Base-by-base conservation (phyloP, 768 basidiomycete species). In the Mycena capillaripes region DNA sequence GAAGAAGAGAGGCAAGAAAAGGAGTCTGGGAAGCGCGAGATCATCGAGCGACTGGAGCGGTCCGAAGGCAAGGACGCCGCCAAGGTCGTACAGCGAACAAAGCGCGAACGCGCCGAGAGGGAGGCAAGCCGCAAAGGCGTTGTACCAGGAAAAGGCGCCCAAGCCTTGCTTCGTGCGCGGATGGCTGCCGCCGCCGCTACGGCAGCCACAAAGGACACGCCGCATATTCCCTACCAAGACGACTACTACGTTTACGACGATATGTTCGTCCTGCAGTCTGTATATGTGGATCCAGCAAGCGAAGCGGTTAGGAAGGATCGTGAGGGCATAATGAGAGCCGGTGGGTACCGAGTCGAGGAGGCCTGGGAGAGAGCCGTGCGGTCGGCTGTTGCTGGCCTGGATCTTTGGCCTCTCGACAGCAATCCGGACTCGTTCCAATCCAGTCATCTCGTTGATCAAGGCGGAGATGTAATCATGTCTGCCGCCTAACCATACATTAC, bases 331-430 rank as follows among this genome's bases (percentile, higher is more conserved):
- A 93, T 93, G 92, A 86, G 92, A 50, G 95, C 90, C 25, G 96
- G 95, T 11, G 96, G 96, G 11, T 97, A 95, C 79, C 86, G 83
- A 72, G 85, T 95, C 5, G 91, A 94, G 71, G 93, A 97, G 79
- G 94, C 93, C 52, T 97, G 95, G 95, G 92, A 93, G 76, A 86
- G 95, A 65, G 95, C 94, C 16, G 79, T 97, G 67, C 84, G 92
- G 68, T 89, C 81, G 74, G 92, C 94, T 7, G 91, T 96, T 27
- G 91, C 91, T 42, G 94, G 89, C 1, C 79, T 97, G 71, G 93
- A 94, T 71, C 77, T 94, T 36, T 77, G 85, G 38, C 90, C 92
- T 1, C 79, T 88, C 38, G 78, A 34, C 63, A 82, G 40, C 76
- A 79, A 23, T 53, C n/a, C n/a, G n/a, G n/a, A n/a, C n/a, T n/a